Evolutionary conservation across 2,329 filamentous ascomycete genomes (phyloP).

Genomic region (Sclerotinia nivalis): DNA sequence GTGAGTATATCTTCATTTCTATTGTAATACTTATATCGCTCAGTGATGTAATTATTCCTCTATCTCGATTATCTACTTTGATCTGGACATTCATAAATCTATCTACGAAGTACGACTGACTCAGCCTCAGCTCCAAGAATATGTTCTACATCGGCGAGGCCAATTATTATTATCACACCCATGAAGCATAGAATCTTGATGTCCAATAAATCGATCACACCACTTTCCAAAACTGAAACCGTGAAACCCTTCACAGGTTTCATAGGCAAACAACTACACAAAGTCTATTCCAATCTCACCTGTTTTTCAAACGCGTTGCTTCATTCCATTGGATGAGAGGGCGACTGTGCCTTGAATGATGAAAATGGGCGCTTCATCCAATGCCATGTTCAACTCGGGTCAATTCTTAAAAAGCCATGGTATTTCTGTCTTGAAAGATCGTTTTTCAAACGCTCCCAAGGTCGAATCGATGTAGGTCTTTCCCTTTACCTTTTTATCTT

Average conservation of each 20-base stretch:
- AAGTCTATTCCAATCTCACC: background rate
- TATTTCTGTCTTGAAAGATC: constrained; percentile 3
- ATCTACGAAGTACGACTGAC: background rate
- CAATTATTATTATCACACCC: constrained; percentile 14
- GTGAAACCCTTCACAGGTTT: constrained; percentile 20
- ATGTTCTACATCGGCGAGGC: background rate
- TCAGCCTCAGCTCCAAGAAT: constrained; percentile 12
- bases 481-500: too few species aligned
- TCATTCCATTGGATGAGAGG: constrained; percentile 3
- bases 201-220: constrained; percentile 1
- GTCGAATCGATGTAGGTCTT: constrained; percentile 3
- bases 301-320: background rate
- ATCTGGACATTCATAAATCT: background rate
- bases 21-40: background rate
- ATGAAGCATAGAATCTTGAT: background rate
- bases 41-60: background rate
- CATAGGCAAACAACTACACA: constrained; percentile 1
- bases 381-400: background rate
- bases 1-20: background rate
- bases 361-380: constrained; percentile 2
- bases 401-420: background rate
- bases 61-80: background rate
- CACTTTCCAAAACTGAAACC: constrained; percentile 9
- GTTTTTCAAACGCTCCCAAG: background rate
- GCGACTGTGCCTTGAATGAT: background rate